Evolutionary conservation across 306 rosid species (phyloP), one percentile per base, ranked within the genome.

Genomic region (Sophora flavescens): DNA sequence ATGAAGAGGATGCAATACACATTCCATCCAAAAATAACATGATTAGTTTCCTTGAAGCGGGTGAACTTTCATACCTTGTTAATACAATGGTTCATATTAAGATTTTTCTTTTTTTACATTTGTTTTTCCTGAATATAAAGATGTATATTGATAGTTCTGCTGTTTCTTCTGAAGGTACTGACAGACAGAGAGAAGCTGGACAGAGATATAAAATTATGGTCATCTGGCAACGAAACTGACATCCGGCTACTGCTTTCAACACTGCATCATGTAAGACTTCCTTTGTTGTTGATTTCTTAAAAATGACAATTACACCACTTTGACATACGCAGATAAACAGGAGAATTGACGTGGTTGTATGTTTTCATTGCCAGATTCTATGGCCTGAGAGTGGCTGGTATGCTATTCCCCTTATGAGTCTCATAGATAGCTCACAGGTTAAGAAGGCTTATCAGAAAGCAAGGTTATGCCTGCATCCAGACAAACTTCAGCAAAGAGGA

Each of bases 401-500:
- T 50, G 80, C 92, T 16, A 79, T 89, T 56, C 88, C 97, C 15
- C 74, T 90, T 39, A 79, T 86, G 63, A 85, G 62, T 83, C 84
- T 92, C 45, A 81, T 75, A 74, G 92, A 89, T 75, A 88, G 89
- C 68, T 81, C 93, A 67, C 86, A 87, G 16, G 95, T 90, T 68
- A 95, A 90, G 75, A 90, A 87, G 77, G 97, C 93, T 64, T 92
- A 90, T 54, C 97, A 92, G 85, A 92, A 90, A 84, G 96, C 97
- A 80, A 92, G 95, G 78, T 80, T 95, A 54, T 90, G 97, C 74
- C 89, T 92, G 75, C 96, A 90, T 79, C 97, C 97, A 28, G 93
- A 95, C 84, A 95, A 92, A 80, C 91, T 95, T 53, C 98, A 92
- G 68, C 98, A 95, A 83, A 88, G 93, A 90, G 89, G 97, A 80